Percentiles rank a stretch among this genome's conserved stretches.
Conservation (phyloP, 2,329 filamentous ascomycete species). For the Pseudocercospora eumusae region DNA sequence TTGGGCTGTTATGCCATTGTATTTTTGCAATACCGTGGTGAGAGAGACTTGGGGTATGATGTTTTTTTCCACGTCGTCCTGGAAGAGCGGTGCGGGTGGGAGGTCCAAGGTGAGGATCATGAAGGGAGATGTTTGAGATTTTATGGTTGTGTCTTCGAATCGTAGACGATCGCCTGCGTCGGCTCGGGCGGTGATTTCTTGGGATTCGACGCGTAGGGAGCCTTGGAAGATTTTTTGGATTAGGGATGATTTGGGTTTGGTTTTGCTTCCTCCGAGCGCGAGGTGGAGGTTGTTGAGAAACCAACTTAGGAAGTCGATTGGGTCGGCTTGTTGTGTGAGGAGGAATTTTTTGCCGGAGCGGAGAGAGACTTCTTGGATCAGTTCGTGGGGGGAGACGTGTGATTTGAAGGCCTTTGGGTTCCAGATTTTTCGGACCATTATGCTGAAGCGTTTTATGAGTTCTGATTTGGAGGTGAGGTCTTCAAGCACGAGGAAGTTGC, state of each 20-base stretch:
- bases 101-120: slow-evolving; percentile 92
- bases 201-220: slow-evolving; percentile 85
- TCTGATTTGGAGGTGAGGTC: slow-evolving; percentile 74
- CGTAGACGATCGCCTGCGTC: slow-evolving; percentile 84
- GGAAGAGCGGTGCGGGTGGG: slow-evolving; percentile 88
- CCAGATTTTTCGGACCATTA: slow-evolving; percentile 95
- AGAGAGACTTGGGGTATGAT: slow-evolving; percentile 94
- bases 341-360: slow-evolving; percentile 91
- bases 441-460: slow-evolving; percentile 83
- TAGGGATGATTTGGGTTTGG: slow-evolving; percentile 80
- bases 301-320: slow-evolving; percentile 95
- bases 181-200: slow-evolving; percentile 87
- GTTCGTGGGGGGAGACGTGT: slow-evolving; percentile 94
- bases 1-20: slow-evolving; percentile 83
- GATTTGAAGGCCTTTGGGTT: slow-evolving; percentile 94
- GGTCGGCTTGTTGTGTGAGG: slow-evolving; percentile 86
- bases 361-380: slow-evolving; percentile 90
- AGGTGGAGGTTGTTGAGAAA: slow-evolving; percentile 95
- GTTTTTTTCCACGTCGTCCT: slow-evolving; percentile 90
- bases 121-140: slow-evolving; percentile 75
- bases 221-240: slow-evolving; percentile 94
- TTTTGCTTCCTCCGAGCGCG: slow-evolving; percentile 84
- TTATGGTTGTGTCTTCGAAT: slow-evolving; percentile 89
- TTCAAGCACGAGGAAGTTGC: slow-evolving; percentile 90
- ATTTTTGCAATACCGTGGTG: slow-evolving; percentile 81